Base-by-base conservation (phyloP, 805 yeast species). In the Tetrapisispora iriomotensis region DNA sequence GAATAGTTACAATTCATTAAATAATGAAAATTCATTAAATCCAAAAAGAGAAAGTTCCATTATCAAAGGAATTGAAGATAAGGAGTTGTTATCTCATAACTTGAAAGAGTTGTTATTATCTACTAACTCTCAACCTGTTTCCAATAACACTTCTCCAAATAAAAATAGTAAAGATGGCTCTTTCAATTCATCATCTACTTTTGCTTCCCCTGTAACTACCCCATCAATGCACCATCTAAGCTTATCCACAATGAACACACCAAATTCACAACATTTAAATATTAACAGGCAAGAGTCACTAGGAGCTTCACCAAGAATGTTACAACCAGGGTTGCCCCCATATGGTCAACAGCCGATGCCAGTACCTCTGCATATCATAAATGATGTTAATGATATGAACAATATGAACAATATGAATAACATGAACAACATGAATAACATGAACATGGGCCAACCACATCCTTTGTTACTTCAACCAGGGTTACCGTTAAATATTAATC, bases 161-260 rank as follows among this genome's bases (percentile, higher is more conserved):
- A 36, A 7, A 29, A 8, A n/a, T 29, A 18, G n/a, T 19, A 24
- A 18, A n/a, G 12, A 13, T 23, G n/a, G n/a, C 8, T 29, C 32
- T 2, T 27, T 17, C 8, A n/a, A 18, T 10, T 43, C 45, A 1
- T 41, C 40, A n/a, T n/a, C n/a, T n/a, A n/a, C n/a, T 37, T 29
- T 43, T 28, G 37, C 45, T 9, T 44, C 49, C 19, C 51, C 51
- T 19, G 38, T 48, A 4, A 46, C 27, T 15, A 45, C 48, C 7
- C 49, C 49, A 15, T 36, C 36, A 9, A 29, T 36, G 29, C 27
- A 29, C 7, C 23, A 36, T 29, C 12, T 30, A 6, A 25, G n/a
- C 22, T 19, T 34, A 34, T 34, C 37, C 3, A 4, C 20, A 14
- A 5, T 19, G 6, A 33, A 33, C 28, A 33, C 28, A 7, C 36